Conservation (phyloP, 306 rosid genomes). For the Cucurbita maxima region DNA sequence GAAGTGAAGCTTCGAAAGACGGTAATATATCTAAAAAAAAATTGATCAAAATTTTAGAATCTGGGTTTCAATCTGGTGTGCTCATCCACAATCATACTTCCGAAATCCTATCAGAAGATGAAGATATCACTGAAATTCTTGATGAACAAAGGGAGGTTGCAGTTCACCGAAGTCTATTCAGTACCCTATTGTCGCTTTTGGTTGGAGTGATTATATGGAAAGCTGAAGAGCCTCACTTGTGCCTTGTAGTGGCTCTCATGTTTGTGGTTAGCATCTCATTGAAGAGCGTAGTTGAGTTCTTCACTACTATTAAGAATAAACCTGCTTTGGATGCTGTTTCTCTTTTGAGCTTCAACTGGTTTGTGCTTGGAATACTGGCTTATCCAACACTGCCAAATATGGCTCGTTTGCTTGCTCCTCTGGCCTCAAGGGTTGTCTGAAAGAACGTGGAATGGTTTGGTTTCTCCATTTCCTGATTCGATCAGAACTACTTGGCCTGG, state of each 20-base stretch:
- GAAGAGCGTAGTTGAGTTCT: slow-evolving; percentile 61
- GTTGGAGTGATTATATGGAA: slow-evolving; percentile 61
- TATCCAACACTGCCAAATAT: slow-evolving; percentile 60
- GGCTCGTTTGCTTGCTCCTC: slow-evolving; percentile 26
- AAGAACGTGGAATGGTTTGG: slow-evolving; percentile 12
- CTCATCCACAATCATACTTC: neutral
- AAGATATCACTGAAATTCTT: slow-evolving; percentile 10
- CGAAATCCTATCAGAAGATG: neutral
- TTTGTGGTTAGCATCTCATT: slow-evolving; percentile 64
- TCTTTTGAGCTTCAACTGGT: slow-evolving; percentile 76
- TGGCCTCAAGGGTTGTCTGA: slow-evolving; percentile 3
- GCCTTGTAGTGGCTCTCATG: slow-evolving; percentile 67
- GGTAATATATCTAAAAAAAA: slow-evolving; percentile 20
- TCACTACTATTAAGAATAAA: slow-evolving; percentile 40
- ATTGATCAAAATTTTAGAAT: slow-evolving; percentile 14
- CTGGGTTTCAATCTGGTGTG: neutral
- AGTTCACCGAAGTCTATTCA: slow-evolving; percentile 48
- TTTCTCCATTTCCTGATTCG: slow-evolving; percentile 8
- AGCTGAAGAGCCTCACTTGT: slow-evolving; percentile 69
- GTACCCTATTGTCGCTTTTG: slow-evolving; percentile 44
- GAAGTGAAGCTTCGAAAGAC: slow-evolving; percentile 28
- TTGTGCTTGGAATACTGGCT: slow-evolving; percentile 61
- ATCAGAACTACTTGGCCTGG: slow-evolving; percentile 6
- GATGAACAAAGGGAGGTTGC: slow-evolving; percentile 36
- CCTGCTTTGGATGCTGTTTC: slow-evolving; percentile 69